Conservation (phyloP, 352 stramenopile genomes). For the Pythium brachiatum region DNA sequence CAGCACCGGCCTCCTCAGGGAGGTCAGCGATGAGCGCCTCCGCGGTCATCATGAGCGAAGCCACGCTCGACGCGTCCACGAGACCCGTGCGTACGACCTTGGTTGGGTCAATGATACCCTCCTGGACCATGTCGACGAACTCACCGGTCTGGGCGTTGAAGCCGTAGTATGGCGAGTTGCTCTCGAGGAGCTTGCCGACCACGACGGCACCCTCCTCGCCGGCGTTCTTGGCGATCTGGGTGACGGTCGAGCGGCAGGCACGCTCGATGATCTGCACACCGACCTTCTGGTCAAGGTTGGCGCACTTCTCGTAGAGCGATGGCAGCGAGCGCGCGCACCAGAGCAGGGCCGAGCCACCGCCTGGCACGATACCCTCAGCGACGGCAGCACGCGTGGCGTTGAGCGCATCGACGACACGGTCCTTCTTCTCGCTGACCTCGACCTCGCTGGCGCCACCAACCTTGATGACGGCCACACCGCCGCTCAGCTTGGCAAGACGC, state of each 20-base stretch:
- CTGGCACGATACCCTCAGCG: slow-evolving; percentile 98
- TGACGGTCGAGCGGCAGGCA: slow-evolving; percentile 92
- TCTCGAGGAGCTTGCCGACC: slow-evolving; percentile 98
- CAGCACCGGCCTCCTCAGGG: slow-evolving; percentile 80
- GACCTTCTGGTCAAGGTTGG: slow-evolving; percentile 98
- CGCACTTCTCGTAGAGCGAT: slow-evolving; percentile 80
- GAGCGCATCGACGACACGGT: slow-evolving; percentile 99
- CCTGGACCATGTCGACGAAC: slow-evolving; percentile 98
- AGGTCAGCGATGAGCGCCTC: slow-evolving; percentile 98
- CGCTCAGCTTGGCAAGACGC: slow-evolving; percentile 98
- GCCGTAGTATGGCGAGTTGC: slow-evolving; percentile 88
- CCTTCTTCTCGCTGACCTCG: slow-evolving; percentile 99
- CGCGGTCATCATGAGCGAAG: slow-evolving; percentile 99
- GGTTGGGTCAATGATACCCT: slow-evolving; percentile 97
- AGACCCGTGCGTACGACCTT: slow-evolving; percentile 99
- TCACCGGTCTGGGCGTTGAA: slow-evolving; percentile 98
- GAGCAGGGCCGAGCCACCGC: slow-evolving; percentile 96
- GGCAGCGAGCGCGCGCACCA: slow-evolving; percentile 95
- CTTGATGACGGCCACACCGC: slow-evolving; percentile 99
- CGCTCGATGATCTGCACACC: slow-evolving; percentile 97
- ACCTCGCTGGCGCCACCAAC: slow-evolving; percentile 98
- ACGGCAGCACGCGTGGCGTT: slow-evolving; percentile 99
- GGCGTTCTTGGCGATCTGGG: slow-evolving; percentile 98
- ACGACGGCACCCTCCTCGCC: slow-evolving; percentile 98
- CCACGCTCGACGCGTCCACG: slow-evolving; percentile 97